Evolutionary conservation across 768 basidiomycete species (phyloP).

Genomic region (Phallus indusiatus): DNA sequence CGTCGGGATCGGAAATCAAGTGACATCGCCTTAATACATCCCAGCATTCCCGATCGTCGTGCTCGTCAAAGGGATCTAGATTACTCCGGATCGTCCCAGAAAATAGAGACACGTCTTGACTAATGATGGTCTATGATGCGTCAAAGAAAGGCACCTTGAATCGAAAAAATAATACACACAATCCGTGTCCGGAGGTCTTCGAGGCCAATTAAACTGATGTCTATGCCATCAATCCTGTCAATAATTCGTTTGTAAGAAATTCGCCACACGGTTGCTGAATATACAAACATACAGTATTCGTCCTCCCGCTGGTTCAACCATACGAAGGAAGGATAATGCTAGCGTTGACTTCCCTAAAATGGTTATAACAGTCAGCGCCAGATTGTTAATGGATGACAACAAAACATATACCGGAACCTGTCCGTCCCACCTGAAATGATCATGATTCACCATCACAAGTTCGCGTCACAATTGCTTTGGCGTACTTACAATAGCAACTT

Average conservation of each 20-base stretch:
- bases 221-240: conserved; percentile 55
- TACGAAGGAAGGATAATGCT: conserved; percentile 48
- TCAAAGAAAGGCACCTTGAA: background rate
- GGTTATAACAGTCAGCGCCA: background rate
- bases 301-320: conserved; percentile 50
- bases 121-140: conserved; percentile 51
- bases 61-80: conserved; percentile 55
- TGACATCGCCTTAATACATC: conserved; percentile 62
- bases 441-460: background rate
- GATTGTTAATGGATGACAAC: background rate
- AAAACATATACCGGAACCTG: conserved; percentile 43
- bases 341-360: conserved; percentile 50
- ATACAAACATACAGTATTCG: conserved; percentile 40
- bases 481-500: conserved; percentile 52
- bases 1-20: conserved; percentile 31
- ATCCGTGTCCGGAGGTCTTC: conserved; percentile 58
- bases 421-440: conserved; percentile 46
- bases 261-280: background rate
- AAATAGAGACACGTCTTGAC: conserved; percentile 69
- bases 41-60: conserved; percentile 51
- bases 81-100: conserved; percentile 65
- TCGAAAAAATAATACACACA: conserved; percentile 27
- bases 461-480: background rate
- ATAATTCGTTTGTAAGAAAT: background rate
- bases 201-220: conserved; percentile 57